phyloP scores from a whole-genome alignment of 345 rosid genomes.

The Lagerstroemia speciosa region DNA sequence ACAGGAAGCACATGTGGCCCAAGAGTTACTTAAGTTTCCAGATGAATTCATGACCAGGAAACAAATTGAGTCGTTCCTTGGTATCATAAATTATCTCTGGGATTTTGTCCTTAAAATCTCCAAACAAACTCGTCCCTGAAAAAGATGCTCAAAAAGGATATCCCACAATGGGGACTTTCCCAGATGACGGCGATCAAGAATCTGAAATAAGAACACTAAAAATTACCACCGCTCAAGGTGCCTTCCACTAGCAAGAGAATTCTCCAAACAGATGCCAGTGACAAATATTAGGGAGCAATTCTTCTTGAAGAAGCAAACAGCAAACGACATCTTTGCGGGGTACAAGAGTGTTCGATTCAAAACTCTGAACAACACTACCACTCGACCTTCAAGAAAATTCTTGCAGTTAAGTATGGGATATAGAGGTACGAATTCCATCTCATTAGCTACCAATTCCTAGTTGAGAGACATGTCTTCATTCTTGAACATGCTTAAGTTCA shows the following conservation, averaged over 20 bases:
- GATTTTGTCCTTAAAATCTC: neutral
- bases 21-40: no score
- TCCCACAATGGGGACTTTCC: neutral
- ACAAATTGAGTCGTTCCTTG: neutral
- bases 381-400: conserved; percentile 1
- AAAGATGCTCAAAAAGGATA: neutral
- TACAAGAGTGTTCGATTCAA: neutral
- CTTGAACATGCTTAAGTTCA: no score
- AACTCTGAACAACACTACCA: neutral
- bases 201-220: neutral
- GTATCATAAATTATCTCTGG: neutral
- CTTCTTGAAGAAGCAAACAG: neutral
- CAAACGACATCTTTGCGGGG: neutral
- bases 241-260: no score
- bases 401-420: neutral
- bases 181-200: neutral
- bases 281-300: neutral
- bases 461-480: no score
- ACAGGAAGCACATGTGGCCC: neutral
- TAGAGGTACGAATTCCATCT: neutral
- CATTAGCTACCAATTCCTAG: neutral
- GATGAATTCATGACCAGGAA: neutral
- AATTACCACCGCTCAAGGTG: no score
- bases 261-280: neutral
- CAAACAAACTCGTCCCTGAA: no score